Percentiles rank a stretch among this genome's conserved stretches.
phyloP scores from a whole-genome alignment of 2,329 filamentous ascomycete genomes.

The Aspergillus caelatus region DNA sequence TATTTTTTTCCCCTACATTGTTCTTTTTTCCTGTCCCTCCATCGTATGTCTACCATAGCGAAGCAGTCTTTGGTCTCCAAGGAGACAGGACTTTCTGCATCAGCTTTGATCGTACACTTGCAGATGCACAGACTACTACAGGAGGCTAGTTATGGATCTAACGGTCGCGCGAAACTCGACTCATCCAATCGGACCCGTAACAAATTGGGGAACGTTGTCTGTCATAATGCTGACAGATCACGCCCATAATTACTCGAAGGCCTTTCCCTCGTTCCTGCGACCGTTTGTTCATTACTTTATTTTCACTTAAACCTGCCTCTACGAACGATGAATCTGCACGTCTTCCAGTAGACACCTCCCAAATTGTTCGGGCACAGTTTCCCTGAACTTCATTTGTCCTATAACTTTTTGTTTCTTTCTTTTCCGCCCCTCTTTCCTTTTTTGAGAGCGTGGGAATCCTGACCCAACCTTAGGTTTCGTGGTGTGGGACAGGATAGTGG shows the following conservation, averaged over 20 bases:
- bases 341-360: background rate
- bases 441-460: background rate
- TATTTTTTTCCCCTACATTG: background rate
- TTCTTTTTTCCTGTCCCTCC: background rate
- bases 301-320: background rate
- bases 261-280: background rate
- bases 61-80: background rate
- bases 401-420: background rate
- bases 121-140: constrained; percentile 21
- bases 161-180: constrained; percentile 20
- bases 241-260: background rate
- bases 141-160: constrained; percentile 21
- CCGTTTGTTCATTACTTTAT: background rate
- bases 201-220: constrained; percentile 18
- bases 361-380: background rate
- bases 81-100: background rate
- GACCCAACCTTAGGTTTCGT: background rate
- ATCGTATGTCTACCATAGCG: background rate
- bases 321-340: background rate
- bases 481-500: constrained; percentile 1
- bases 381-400: background rate
- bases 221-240: constrained; percentile 15
- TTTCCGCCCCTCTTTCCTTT: background rate
- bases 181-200: constrained; percentile 20
- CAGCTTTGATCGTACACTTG: background rate